Evolutionary conservation across 192 early-diverging fungal species (phyloP), one percentile per base, ranked within the genome.

Genomic region (Podila epigama): DNA sequence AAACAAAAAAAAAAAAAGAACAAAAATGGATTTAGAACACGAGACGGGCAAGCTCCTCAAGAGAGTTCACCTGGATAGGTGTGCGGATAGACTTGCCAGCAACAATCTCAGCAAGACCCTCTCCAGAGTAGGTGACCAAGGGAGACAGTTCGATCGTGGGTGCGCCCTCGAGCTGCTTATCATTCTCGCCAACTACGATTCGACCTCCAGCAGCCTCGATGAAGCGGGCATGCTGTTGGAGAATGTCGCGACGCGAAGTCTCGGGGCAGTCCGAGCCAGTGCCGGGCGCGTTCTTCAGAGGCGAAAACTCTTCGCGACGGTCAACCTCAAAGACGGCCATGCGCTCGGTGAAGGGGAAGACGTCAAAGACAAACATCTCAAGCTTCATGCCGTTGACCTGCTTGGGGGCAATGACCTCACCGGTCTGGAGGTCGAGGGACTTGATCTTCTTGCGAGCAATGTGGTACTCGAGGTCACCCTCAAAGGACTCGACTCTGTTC

Each of bases 311-410:
- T 57, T 99, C 97, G 35, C 87, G 88, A 55, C 97, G 92, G 53
- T 92, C 90, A 39, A 92, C 91, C 77, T 99, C 96, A 42, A 99
- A 86, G 35, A 98, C 95, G 32, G 96, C 94, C 86, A 99, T 87
- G 40, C 83, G 67, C 61, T 97, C 80, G 29, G 92, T 90, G 68
- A 90, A 95, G 28, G 97, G 96, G 81, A 99, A 95, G 12, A 99
- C 96, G 80, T 99, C 97, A 91, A 99, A 99, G 44, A 99, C 96
- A 83, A 99, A 99, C 70, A 96, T 88, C 85, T 99, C 97, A 15
- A 99, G 88, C 84, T 99, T 99, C 89, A 99, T 96, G 51, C 96
- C 97, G 69, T 97, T 98, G 79, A 90, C 89, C 65, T 89, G 89
- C 42, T 82, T 87, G 25, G 97, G 97, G 0, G 79, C 66, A 44